These are phyloP conservation scores for Uronychia setigera DNA, from an alignment of 73 alveolate genomes.

Conservation along the genomic window DNA sequence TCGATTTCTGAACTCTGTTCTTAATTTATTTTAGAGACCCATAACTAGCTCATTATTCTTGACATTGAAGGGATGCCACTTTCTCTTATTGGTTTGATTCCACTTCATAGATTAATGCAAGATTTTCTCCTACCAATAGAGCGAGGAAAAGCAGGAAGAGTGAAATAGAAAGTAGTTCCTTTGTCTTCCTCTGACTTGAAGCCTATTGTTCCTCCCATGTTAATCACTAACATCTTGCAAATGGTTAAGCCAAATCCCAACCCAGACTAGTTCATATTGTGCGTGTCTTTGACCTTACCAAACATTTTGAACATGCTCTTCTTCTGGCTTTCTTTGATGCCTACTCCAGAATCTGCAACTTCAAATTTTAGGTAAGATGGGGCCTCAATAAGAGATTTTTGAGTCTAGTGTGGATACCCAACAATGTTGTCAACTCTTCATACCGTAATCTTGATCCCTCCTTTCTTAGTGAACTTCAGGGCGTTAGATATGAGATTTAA, in stretches of 20 bases:
- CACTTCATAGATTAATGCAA: no score
- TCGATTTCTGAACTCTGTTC: no score
- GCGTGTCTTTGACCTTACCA: slow-evolving; percentile 11
- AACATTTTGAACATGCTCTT: slow-evolving; percentile 13
- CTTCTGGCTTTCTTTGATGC: slow-evolving; percentile 2
- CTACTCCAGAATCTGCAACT: slow-evolving; percentile 40
- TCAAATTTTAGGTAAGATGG: slow-evolving; percentile 9
- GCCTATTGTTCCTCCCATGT: slow-evolving; percentile 35
- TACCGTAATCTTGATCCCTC: not conserved
- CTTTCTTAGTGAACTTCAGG: slow-evolving; percentile 4
- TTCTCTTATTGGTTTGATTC: no score
- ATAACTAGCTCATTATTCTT: no score
- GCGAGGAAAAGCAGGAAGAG: no score
- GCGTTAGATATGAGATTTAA: slow-evolving; percentile 5
- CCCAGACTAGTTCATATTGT: slow-evolving; percentile 22
- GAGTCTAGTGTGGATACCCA: slow-evolving; percentile 11
- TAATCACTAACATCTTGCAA: slow-evolving; percentile 10
- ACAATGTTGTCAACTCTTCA: not conserved
- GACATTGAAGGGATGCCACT: no score
- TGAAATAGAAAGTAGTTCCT: slow-evolving; percentile 30
- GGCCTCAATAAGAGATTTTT: no score
- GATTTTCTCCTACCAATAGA: no score
- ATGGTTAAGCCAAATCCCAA: slow-evolving; percentile 31
- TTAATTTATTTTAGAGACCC: no score
- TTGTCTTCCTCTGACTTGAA: not conserved